These are phyloP conservation scores for Candida nemodendra DNA, from an alignment of 805 yeast genomes.

Conservation along the genomic window DNA sequence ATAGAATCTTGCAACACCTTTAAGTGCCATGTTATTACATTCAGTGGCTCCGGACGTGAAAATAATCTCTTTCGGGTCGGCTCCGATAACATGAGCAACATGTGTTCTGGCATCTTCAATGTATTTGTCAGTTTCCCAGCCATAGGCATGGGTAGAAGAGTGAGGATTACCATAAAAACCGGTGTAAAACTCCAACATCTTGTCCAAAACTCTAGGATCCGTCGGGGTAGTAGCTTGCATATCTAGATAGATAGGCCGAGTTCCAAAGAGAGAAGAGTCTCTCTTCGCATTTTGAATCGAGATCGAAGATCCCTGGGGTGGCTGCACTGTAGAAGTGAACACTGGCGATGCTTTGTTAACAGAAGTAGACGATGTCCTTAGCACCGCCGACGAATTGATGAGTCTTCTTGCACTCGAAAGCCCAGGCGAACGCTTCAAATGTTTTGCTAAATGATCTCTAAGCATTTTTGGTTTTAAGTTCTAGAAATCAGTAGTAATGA, in stretches of 20 bases:
- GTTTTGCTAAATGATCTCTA: constrained; percentile 4
- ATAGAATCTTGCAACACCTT: constrained; percentile 95
- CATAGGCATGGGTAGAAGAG: constrained; percentile 93
- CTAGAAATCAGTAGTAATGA: no score
- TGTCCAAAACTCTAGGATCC: constrained; percentile 92
- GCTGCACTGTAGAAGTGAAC: constrained; percentile 23
- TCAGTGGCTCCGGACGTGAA: constrained; percentile 99
- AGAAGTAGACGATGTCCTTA: constrained; percentile 19
- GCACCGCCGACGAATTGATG: constrained; percentile 1
- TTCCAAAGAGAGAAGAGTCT: constrained; percentile 50
- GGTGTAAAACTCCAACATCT: constrained; percentile 81
- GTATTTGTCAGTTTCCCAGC: constrained; percentile 96
- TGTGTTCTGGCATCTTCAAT: constrained; percentile 84
- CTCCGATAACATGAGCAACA: constrained; percentile 80
- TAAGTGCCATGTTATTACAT: constrained; percentile 89
- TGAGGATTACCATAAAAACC: constrained; percentile 98
- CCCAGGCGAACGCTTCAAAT: neutral
- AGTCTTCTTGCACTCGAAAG: constrained; percentile 1
- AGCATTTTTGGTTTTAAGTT: constrained; percentile 3
- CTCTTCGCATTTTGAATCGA: constrained; percentile 43
- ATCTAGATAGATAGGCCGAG: constrained; percentile 92
- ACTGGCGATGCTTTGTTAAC: constrained; percentile 25
- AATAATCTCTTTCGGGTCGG: constrained; percentile 95
- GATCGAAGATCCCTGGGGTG: constrained; percentile 49
- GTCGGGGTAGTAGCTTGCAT: constrained; percentile 99